Percentiles rank a stretch among this genome's conserved stretches.
Evolutionary conservation across 2,329 filamentous ascomycete species (phyloP).

Genomic region (Nemania abortiva): DNA sequence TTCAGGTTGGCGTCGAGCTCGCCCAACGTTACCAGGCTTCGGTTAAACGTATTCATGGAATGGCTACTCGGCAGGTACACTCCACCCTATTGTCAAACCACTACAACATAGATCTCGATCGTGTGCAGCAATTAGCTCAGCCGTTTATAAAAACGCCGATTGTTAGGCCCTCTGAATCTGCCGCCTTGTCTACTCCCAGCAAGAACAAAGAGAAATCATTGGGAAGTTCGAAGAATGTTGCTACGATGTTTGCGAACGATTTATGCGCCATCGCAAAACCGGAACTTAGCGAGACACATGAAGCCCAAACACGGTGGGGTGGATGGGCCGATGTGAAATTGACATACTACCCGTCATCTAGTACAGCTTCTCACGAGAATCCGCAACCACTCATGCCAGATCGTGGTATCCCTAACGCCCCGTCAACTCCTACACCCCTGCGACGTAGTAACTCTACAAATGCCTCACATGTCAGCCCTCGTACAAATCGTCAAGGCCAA

Average conservation of each 20-base stretch:
- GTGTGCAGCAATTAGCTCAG: slow-evolving; percentile 83
- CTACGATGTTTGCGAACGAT: slow-evolving; percentile 83
- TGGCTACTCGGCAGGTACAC: slow-evolving; percentile 74
- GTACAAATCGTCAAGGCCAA: slow-evolving; percentile 50
- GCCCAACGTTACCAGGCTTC: slow-evolving; percentile 94
- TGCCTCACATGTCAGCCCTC: slow-evolving; percentile 55
- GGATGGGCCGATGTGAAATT: slow-evolving; percentile 86
- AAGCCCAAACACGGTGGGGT: slow-evolving; percentile 66
- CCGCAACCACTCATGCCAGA: slow-evolving; percentile 45
- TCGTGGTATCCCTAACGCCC: slow-evolving; percentile 61
- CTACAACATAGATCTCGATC: slow-evolving; percentile 82
- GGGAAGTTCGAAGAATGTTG: slow-evolving; percentile 60
- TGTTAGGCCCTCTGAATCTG: slow-evolving; percentile 63
- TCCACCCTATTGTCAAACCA: slow-evolving; percentile 83
- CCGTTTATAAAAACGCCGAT: slow-evolving; percentile 82
- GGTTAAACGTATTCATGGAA: slow-evolving; percentile 76
- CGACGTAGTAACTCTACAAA: slow-evolving; percentile 74
- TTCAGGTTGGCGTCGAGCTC: slow-evolving; percentile 85
- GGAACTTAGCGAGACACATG: slow-evolving; percentile 55
- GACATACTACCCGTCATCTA: slow-evolving; percentile 76
- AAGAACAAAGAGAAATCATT: slow-evolving; percentile 82
- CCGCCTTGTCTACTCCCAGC: slow-evolving; percentile 64
- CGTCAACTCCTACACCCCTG: slow-evolving; percentile 80
- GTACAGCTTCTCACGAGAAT: slow-evolving; percentile 48
- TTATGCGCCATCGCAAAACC: slow-evolving; percentile 79